Percentiles rank a stretch among this genome's conserved stretches.
These are phyloP conservation scores for Plectosphaerella plurivora DNA, from an alignment of 2,329 filamentous ascomycete genomes.

Conservation along the genomic window DNA sequence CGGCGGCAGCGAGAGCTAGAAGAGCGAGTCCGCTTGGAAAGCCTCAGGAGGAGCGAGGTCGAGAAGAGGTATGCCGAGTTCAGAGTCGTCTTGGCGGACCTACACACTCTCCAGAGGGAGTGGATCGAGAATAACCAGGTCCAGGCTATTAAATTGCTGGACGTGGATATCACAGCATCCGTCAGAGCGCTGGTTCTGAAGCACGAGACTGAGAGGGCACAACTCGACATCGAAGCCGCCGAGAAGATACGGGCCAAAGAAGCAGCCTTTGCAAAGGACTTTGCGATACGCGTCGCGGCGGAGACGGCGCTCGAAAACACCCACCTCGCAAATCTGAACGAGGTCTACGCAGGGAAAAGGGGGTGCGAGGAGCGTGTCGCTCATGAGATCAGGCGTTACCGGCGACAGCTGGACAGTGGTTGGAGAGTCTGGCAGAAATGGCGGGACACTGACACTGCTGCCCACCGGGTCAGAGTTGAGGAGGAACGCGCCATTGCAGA, in stretches of 20 bases:
- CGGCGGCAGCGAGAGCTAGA: constrained; percentile 29
- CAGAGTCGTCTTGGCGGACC: constrained; percentile 24
- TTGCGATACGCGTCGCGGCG: constrained; percentile 29
- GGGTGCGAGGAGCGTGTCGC: constrained; percentile 21
- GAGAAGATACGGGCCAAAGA: constrained; percentile 28
- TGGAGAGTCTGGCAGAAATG: constrained; percentile 35
- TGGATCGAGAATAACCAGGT: constrained; percentile 32
- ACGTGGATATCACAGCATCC: constrained; percentile 14
- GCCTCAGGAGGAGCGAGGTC: constrained; percentile 31
- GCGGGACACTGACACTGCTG: constrained; percentile 33
- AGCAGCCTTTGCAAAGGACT: constrained; percentile 31
- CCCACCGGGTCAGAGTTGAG: constrained; percentile 27
- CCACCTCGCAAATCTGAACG: constrained; percentile 33
- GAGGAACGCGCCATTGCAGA: constrained; percentile 33
- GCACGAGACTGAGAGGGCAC: constrained; percentile 26
- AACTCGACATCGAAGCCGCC: constrained; percentile 18
- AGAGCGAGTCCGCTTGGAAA: constrained; percentile 34
- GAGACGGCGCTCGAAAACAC: constrained; percentile 39
- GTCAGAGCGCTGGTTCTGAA: constrained; percentile 24
- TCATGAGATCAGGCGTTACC: constrained; percentile 27
- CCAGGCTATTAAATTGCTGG: constrained; percentile 23
- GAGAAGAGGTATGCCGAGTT: constrained; percentile 32
- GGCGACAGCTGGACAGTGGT: constrained; percentile 34
- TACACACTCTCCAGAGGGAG: constrained; percentile 38
- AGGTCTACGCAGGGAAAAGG: constrained; percentile 25